Conservation (phyloP, 2,329 filamentous ascomycete species). For the Trichophyton simii region DNA sequence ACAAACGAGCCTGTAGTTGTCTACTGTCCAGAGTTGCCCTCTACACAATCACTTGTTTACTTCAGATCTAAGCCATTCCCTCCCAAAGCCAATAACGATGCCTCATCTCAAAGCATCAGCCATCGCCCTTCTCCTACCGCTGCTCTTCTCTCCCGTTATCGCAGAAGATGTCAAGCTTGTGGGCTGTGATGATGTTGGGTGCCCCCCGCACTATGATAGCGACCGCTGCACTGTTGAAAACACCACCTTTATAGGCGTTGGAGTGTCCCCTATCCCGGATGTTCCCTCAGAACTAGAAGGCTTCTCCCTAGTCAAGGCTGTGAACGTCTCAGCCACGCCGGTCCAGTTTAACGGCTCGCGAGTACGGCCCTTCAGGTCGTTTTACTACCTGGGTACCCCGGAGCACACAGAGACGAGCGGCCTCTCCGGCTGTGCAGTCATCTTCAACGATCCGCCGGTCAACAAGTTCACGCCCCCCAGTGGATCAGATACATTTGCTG, state of each 20-base stretch:
- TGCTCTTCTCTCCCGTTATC: background rate
- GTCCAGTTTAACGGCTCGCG: background rate
- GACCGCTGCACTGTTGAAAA: background rate
- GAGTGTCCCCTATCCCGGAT: conserved; percentile 3
- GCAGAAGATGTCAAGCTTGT: background rate
- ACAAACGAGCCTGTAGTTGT: no score
- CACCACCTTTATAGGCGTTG: background rate
- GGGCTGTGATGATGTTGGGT: background rate
- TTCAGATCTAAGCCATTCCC: no score
- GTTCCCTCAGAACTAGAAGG: conserved; percentile 10
- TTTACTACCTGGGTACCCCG: conserved; percentile 14
- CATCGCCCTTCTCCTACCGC: background rate
- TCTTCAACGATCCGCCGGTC: conserved; percentile 12
- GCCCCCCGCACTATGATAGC: background rate
- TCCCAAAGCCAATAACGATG: background rate
- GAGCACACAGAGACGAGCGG: background rate
- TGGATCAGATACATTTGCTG: background rate
- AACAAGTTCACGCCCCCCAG: conserved; percentile 4
- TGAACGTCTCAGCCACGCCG: conserved; percentile 1
- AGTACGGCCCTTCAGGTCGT: conserved; percentile 9
- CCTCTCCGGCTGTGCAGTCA: conserved; percentile 12
- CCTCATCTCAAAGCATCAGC: background rate
- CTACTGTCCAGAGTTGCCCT: no score
- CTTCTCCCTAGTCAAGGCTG: conserved; percentile 14
- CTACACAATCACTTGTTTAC: no score